Evolutionary conservation across 345 rosid species (phyloP).

Genomic region (Populus alba): DNA sequence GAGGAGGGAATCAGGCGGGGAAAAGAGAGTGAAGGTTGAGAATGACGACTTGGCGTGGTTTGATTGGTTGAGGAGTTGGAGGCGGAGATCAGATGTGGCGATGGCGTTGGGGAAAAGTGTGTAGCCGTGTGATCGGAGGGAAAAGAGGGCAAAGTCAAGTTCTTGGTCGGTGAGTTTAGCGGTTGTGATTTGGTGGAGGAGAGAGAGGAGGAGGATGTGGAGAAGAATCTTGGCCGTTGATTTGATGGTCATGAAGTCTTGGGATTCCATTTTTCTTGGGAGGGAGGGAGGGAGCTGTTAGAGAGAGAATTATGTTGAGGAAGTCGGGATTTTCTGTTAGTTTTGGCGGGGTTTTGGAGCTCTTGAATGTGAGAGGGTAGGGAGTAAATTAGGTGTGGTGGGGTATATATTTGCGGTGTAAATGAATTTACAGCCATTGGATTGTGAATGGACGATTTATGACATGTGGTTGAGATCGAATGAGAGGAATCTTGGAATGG

Average conservation of each 20-base stretch:
- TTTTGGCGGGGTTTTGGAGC: constrained; percentile 8
- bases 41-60: not conserved
- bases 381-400: not conserved
- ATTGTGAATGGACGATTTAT: not conserved
- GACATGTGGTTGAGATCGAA: not conserved
- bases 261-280: not conserved
- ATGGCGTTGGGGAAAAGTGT: constrained; percentile 39
- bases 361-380: not conserved
- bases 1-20: constrained; percentile 32
- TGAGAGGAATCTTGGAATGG: not conserved
- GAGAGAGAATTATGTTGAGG: not conserved
- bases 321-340: not conserved
- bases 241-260: not conserved
- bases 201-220: not conserved
- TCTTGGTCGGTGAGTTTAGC: constrained; percentile 15
- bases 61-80: constrained; percentile 19
- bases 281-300: not conserved
- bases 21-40: constrained; percentile 16
- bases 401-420: not conserved
- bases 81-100: constrained; percentile 28
- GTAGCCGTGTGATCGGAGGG: constrained; percentile 35
- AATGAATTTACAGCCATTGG: not conserved
- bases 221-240: not conserved
- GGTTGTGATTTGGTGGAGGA: not conserved
- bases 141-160: constrained; percentile 25